These are phyloP conservation scores for Diaporthe sp. DNA, from an alignment of 2,329 filamentous ascomycete genomes.

Conservation along the genomic window DNA sequence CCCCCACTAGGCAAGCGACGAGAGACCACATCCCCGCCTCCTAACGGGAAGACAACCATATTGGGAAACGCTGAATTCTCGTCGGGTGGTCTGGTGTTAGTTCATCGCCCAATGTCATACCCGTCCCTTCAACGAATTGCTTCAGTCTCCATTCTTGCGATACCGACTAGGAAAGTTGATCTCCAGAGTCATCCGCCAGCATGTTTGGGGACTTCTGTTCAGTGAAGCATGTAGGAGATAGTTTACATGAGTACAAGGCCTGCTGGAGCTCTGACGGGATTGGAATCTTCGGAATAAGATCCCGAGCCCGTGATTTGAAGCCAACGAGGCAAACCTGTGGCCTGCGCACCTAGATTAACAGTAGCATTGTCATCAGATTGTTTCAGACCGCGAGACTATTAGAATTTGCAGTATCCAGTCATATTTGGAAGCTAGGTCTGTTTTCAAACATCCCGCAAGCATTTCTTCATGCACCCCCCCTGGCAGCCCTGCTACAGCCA, in stretches of 20 bases:
- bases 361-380: not conserved
- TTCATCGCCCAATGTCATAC: not conserved
- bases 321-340: not conserved
- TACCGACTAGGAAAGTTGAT: not conserved
- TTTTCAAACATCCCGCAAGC: conserved; percentile 10
- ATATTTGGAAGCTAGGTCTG: not conserved
- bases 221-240: too few species aligned
- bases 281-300: not conserved
- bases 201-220: too few species aligned
- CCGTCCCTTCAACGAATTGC: not conserved
- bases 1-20: not conserved
- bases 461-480: not conserved
- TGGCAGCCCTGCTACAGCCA: not conserved
- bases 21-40: not conserved
- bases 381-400: conserved; percentile 3
- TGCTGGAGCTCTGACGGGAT: not conserved
- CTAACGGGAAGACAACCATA: not conserved
- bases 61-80: not conserved
- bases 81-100: not conserved
- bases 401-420: not conserved
- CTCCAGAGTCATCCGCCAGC: too few species aligned
- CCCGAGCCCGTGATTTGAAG: not conserved
- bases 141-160: not conserved
- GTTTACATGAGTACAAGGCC: not conserved
- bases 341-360: not conserved